phyloP scores from a whole-genome alignment of 805 yeast species.

The Hanseniaspora guilliermondii region DNA sequence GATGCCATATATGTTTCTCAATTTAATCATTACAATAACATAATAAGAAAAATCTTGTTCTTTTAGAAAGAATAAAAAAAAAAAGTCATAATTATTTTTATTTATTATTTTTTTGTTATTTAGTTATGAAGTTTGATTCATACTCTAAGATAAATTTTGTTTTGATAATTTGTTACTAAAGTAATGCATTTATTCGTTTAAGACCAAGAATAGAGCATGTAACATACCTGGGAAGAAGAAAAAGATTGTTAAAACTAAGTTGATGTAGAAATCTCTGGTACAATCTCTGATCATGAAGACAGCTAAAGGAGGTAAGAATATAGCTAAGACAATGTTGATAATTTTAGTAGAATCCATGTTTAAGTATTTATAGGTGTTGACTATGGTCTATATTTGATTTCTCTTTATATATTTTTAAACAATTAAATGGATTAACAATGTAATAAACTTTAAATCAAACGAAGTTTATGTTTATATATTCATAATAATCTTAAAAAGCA shows the following conservation, averaged over 20 bases:
- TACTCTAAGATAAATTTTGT: neutral
- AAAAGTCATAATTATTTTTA: no score
- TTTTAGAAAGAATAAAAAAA: no score
- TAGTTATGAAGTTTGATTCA: no score
- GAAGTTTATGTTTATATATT: no score
- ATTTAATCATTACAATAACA: no score
- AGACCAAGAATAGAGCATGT: slow-evolving; percentile 57
- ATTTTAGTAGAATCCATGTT: slow-evolving; percentile 13
- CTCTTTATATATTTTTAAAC: neutral
- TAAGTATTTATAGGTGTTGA: neutral
- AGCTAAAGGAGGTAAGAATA: slow-evolving; percentile 64
- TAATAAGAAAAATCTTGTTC: no score
- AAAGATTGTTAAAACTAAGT: slow-evolving; percentile 37
- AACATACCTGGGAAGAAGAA: slow-evolving; percentile 66
- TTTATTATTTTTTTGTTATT: no score
- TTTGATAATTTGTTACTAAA: neutral
- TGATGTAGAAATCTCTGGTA: slow-evolving; percentile 51
- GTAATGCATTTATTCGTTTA: slow-evolving; percentile 16
- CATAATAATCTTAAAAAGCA: no score
- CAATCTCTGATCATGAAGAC: slow-evolving; percentile 60
- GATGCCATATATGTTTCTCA: no score
- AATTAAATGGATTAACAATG: neutral
- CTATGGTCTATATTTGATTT: neutral
- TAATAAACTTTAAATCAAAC: no score
- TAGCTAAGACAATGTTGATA: slow-evolving; percentile 28